Conservation (phyloP, 1,284 basidiomycete species). For the Apiotrichum brassicae region DNA sequence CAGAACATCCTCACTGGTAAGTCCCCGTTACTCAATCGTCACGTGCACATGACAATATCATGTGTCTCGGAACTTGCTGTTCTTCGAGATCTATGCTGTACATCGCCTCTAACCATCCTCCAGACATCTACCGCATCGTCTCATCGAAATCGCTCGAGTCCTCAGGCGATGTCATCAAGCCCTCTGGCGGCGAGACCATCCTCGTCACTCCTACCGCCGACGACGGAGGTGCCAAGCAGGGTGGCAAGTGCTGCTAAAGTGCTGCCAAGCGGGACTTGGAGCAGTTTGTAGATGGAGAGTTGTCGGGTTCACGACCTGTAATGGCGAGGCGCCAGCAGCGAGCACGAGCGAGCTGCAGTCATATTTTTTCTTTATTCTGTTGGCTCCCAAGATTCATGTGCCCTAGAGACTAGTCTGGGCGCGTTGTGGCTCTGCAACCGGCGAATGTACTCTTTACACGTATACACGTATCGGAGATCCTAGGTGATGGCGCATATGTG, state of each 20-base stretch:
- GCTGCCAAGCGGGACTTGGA: not conserved
- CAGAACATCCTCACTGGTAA: constrained; percentile 90
- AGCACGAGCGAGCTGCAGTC: not conserved
- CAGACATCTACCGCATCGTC: constrained; percentile 92
- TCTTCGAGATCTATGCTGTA: not conserved
- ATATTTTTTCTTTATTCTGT: too few relatives aligned
- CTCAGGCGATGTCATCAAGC: constrained; percentile 63
- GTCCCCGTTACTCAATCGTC: constrained; percentile 24
- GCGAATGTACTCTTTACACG: constrained; percentile 19
- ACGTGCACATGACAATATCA: too few relatives aligned
- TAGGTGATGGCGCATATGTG: not conserved
- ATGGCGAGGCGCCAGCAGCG: constrained; percentile 6
- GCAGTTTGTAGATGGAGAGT: not conserved
- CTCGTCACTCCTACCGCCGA: constrained; percentile 58
- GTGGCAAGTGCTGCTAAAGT: constrained; percentile 46
- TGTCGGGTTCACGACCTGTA: constrained; percentile 17
- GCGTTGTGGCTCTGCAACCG: constrained; percentile 14
- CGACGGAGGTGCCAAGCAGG: constrained; percentile 46
- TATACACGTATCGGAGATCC: not conserved
- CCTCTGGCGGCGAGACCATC: constrained; percentile 65
- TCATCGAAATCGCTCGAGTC: constrained; percentile 83
- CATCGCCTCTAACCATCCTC: constrained; percentile 1
- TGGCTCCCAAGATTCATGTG: constrained; percentile 11
- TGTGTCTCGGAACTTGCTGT: not conserved
- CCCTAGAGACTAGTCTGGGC: constrained; percentile 4